Base-by-base conservation (phyloP, 2,329 filamentous ascomycete species). In the Pochonia chlamydosporia region DNA sequence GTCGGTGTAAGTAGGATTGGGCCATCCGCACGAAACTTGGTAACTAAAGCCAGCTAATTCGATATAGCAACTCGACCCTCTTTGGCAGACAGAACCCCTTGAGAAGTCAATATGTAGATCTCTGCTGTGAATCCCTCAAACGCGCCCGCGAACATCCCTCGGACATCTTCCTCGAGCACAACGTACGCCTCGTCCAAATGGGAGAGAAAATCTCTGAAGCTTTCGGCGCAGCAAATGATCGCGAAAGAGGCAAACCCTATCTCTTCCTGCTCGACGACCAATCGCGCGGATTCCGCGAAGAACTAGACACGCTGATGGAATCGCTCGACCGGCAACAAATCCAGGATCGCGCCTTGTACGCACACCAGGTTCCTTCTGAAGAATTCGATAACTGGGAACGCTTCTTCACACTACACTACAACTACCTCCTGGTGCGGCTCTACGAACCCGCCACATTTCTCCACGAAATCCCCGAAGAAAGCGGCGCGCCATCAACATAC, bases 361-460 rank as follows among this genome's bases (percentile, higher is more conserved):
- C 48, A 18, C 53, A 52, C 21, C 41, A 45, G 25, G 44, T 48
- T 26, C 40, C 45, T 13, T 24, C 40, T 3, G 49, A 50, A 10
- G 40, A 48, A 18, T 46, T 55, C 26, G 46, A 49, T 24, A 30
- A 52, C 25, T 47, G 41, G 40, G 54, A 59, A 48, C 55, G 37
- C 35, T 48, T 50, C 25, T 63, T 67, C 46, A 58, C 56, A 37
- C 54, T 65, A 14, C 59, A 63, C 36, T 60, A 66, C 44, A 58
- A 64, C n/a, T 66, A 66, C 33, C 56, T 67, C 11, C 53, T 68
- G 3, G 64, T 67, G 23, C 61, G 65, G 7, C 51, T 69, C 13
- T 68, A 71, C 51, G 60, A 71, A 26, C 68, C 69, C 1, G 68
- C 67, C 7, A 67, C 66, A 5, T 53, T 62, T 16, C 52, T 60